Base-by-base conservation (phyloP, 805 yeast species). In the Candida gorgasii region DNA sequence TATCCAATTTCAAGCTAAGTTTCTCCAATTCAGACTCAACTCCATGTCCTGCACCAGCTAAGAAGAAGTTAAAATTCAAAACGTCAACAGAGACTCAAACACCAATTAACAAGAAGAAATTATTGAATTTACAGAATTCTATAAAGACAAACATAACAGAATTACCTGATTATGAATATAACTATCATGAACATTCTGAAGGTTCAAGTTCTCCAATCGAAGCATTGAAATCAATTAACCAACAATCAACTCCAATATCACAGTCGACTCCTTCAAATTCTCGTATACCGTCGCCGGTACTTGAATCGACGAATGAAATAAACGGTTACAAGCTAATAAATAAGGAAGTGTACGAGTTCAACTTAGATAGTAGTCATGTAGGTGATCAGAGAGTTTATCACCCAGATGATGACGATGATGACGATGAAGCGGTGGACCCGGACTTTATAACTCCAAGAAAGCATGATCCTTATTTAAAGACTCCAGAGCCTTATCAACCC, bases 201-300 rank as follows among this genome's bases (percentile, higher is more conserved):
- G 52, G 43, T 28, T 20, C 44, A 13, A 43, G 40, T 16, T 32
- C 47, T 9, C 48, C 47, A 9, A 44, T 43, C 3, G 43, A 40
- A 39, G 39, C 18, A 13, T 22, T 36, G 31, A 40, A 35, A 24
- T 28, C 26, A 20, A 11, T 42, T 26, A 24, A 44, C n/a, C 49
- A 48, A 24, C 50, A 54, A 27, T 48, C 66, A 2, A 68, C 72
- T 0, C 75, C 74, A 0, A 68, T 69, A 9, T 64, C 72, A 4
- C 73, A 67, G 46, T 64, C 71, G 4, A 69, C 75, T 0, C 75
- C 75, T 8, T 63, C 73, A 14, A 68, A 67, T 42, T 65, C 72
- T 1, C 49, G 73, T 33, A 28, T 39, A 20, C 34, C 41, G 9
- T 31, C 37, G 4, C 45, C 41, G 12, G 20, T 42, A 1, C 15